A percentile compares a stretch with the other conserved stretches of the same genome.
Evolutionary conservation across 192 early-diverging fungal species (phyloP).

Genomic region (Phlyctochytrium planicorne): DNA sequence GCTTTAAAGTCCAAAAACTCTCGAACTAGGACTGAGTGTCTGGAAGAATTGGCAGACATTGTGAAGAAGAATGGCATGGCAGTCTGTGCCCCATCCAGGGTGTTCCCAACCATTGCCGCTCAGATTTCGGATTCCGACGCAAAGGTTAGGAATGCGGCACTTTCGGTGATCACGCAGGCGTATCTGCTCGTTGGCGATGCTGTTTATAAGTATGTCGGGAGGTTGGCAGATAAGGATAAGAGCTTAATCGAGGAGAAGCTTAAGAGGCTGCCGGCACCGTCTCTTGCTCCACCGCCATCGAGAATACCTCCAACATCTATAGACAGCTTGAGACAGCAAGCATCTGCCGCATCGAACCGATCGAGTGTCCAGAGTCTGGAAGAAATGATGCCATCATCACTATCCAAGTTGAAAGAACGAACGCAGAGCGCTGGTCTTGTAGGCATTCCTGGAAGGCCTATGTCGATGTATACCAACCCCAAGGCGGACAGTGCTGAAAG

Average conservation of each 20-base stretch:
- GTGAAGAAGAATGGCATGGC: conserved; percentile 69
- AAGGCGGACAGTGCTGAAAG: background rate
- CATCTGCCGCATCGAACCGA: background rate
- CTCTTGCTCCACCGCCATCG: background rate
- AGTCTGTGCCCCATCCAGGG: conserved; percentile 64
- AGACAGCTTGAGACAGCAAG: background rate
- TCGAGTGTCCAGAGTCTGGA: background rate
- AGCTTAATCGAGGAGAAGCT: conserved; percentile 78
- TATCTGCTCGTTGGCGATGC: conserved; percentile 73
- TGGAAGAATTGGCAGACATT: conserved; percentile 74
- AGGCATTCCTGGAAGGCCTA: conserved; percentile 18
- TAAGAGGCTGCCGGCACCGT: conserved; percentile 49
- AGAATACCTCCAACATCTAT: background rate
- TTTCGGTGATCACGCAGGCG: conserved; percentile 71
- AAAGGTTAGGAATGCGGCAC: conserved; percentile 73
- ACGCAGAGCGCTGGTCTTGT: conserved; percentile 17
- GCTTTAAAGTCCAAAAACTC: conserved; percentile 79
- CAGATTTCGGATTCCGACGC: conserved; percentile 83
- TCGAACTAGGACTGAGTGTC: conserved; percentile 72
- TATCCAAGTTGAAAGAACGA: background rate
- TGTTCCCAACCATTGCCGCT: conserved; percentile 67
- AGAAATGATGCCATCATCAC: background rate
- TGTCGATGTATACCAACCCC: background rate
- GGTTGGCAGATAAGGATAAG: conserved; percentile 77
- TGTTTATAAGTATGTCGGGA: conserved; percentile 69